Percentiles rank a stretch among this genome's conserved stretches.
These are phyloP conservation scores for Neofusicoccum cordaticola DNA, from an alignment of 2,329 filamentous ascomycete species.

Conservation along the genomic window DNA sequence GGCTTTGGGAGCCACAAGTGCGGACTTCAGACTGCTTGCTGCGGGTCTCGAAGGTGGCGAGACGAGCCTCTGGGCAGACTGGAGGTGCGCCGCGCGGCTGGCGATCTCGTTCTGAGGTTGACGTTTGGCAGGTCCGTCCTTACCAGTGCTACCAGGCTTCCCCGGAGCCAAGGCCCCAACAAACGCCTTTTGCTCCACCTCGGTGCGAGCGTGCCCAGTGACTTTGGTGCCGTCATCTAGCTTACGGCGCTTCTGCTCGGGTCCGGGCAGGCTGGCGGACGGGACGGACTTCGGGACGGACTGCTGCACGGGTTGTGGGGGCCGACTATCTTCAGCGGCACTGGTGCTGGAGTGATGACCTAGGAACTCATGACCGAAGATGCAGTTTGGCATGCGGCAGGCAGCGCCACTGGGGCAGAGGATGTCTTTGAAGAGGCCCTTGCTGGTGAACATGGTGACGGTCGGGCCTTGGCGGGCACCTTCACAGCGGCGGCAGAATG, in stretches of 20 bases:
- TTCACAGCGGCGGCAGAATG: background rate
- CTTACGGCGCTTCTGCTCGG: constrained; percentile 22
- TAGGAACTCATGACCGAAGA: constrained; percentile 54
- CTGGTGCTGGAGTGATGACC: background rate
- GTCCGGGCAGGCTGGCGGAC: background rate
- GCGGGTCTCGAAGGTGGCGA: background rate
- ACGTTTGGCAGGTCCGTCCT: background rate
- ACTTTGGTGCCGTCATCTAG: constrained; percentile 22
- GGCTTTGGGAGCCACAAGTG: no score
- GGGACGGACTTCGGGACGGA: background rate
- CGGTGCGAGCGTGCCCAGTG: background rate
- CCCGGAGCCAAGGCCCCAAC: constrained; percentile 25
- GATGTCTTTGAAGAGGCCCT: constrained; percentile 51
- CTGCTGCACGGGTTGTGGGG: background rate
- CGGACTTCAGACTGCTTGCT: no score
- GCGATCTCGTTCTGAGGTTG: background rate
- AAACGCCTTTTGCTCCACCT: constrained; percentile 22
- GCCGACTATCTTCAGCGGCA: background rate
- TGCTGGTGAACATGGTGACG: constrained; percentile 52
- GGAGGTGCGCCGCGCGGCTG: constrained; percentile 12
- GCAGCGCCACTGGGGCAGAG: constrained; percentile 50
- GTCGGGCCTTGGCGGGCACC: background rate
- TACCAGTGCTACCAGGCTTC: background rate
- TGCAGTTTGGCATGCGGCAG: constrained; percentile 56
- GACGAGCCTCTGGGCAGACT: constrained; percentile 26